These are phyloP conservation scores for Biscogniauxia marginata DNA, from an alignment of 2,329 filamentous ascomycete species.

Conservation along the genomic window DNA sequence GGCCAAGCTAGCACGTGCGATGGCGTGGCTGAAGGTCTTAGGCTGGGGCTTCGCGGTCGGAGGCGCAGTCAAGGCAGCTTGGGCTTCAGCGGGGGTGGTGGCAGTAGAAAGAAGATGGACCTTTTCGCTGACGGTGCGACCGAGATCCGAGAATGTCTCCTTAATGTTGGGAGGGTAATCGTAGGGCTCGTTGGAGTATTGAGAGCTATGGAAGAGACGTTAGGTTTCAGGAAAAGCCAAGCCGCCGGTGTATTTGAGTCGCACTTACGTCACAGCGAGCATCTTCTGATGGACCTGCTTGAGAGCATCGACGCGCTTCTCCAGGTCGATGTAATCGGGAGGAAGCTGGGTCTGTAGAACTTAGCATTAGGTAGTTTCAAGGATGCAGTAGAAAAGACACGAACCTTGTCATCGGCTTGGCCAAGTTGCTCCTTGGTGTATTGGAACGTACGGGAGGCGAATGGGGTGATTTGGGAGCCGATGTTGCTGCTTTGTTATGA, in stretches of 20 bases:
- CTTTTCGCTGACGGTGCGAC: constrained; percentile 94
- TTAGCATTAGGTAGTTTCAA: too few species aligned
- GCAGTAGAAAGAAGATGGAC: constrained; percentile 86
- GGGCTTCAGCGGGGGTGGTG: constrained; percentile 83
- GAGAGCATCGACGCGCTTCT: constrained; percentile 96
- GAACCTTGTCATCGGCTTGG: constrained; percentile 88
- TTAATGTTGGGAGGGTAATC: constrained; percentile 98
- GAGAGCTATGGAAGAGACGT: constrained; percentile 58
- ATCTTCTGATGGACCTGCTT: constrained; percentile 98
- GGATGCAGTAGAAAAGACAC: constrained; percentile 12
- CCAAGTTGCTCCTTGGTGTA: constrained; percentile 98
- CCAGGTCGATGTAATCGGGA: constrained; percentile 95
- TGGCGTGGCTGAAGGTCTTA: constrained; percentile 97
- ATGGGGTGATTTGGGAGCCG: constrained; percentile 85
- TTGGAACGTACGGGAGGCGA: constrained; percentile 91
- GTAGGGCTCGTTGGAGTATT: constrained; percentile 85
- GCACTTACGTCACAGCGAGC: constrained; percentile 85
- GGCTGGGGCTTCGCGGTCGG: constrained; percentile 92
- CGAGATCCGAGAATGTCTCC: constrained; percentile 95
- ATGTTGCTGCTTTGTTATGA: constrained; percentile 42
- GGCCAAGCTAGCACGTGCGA: constrained; percentile 83
- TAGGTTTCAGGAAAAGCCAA: constrained; percentile 16
- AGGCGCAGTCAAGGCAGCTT: constrained; percentile 87
- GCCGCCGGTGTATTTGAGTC: constrained; percentile 4
- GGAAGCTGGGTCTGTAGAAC: constrained; percentile 85